Conservation (phyloP, 2,329 filamentous ascomycete genomes). For the Talaromyces sp. region DNA sequence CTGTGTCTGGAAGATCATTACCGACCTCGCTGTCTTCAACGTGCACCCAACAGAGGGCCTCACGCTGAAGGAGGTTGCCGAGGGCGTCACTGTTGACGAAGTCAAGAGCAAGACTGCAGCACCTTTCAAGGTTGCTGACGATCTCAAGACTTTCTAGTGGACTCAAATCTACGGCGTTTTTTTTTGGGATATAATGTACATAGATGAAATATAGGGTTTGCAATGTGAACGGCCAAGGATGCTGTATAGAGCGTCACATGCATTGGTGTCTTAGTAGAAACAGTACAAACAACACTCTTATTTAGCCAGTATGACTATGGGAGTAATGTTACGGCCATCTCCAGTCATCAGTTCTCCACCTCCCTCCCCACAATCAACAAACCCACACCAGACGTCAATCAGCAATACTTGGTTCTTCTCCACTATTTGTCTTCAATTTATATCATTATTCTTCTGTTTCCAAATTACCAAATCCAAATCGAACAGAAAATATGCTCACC, state of each 20-base stretch:
- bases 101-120: constrained; percentile 67
- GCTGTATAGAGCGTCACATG: not conserved
- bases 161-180: not conserved
- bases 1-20: constrained; percentile 66
- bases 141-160: constrained; percentile 47
- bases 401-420: not conserved
- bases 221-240: not conserved
- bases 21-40: constrained; percentile 66
- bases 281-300: not conserved
- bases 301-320: not conserved
- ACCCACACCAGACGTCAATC: not conserved
- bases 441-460: not conserved
- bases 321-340: too few species aligned
- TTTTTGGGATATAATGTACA: not conserved
- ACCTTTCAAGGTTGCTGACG: constrained; percentile 57
- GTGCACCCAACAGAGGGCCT: constrained; percentile 59
- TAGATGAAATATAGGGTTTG: not conserved
- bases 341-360: not conserved
- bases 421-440: not conserved
- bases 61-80: constrained; percentile 61
- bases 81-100: constrained; percentile 64
- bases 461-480: not conserved
- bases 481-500: constrained; percentile 3
- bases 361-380: not conserved
- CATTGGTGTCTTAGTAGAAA: not conserved